Evolutionary conservation across 805 yeast genomes (phyloP), one percentile per base, ranked within the genome.

Genomic region (Myxozyma neglecta): DNA sequence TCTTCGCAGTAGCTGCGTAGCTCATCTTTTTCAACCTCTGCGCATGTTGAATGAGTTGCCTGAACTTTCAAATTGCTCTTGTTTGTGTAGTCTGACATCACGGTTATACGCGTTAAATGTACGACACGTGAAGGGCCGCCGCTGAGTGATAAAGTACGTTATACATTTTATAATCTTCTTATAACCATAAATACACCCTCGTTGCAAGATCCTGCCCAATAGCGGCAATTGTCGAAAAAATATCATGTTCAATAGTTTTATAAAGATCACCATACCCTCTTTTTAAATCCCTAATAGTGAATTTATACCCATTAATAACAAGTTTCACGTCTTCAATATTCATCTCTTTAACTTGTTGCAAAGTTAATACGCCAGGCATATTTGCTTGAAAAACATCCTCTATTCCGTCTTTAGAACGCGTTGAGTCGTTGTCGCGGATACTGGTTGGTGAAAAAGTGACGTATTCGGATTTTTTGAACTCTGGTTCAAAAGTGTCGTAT

Each of bases 401-500:
- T 14, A 42, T 59, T 37, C 45, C 54, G 6, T 53, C 57, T 5
- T 53, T 54, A 6, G 46, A 49, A 29, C 20, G 47, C 20, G 29
- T 55, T 13, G 43, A 39, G 3, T 34, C 34, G n/a, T 53, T 53
- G 8, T 29, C 50, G 20, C 16, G 48, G 9, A 20, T 1, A 3
- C 20, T 16, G 37, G 32, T 35, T n/a, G 46, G 46, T 13, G 57
- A 43, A 34, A 59, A 61, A 16, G 68, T 48, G 16, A 61, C 61
- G 49, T 56, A 63, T 48, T 61, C 59, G 18, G 39, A 51, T n/a
- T 56, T 67, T 10, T 34, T 45, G 35, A 64, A 46, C 24, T 53
- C 60, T 16, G 66, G 49, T 49, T 37, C 53, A 42, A 56, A 68
- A 36, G 39, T 56, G 37, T 50, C 59, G 46, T 49, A 63, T 8